Base-by-base conservation (phyloP, 805 yeast genomes). In the Starmerella floris region DNA sequence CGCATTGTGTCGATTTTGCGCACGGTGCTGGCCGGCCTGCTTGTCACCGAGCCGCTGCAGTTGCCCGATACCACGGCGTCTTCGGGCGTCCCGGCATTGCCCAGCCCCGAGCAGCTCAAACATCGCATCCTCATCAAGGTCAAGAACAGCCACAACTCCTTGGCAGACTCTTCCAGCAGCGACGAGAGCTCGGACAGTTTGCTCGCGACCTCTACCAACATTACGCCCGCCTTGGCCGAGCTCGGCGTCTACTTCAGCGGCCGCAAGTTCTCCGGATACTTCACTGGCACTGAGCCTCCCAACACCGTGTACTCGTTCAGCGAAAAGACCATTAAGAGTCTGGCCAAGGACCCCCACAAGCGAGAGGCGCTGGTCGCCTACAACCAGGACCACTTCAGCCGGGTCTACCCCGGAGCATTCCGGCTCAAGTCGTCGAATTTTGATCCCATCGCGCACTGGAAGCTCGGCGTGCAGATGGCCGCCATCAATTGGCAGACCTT, bases 401-500 rank as follows among this genome's bases (percentile, higher is more conserved):
- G 99, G 40, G 73, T 85, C 0, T 91, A 91, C 56, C 99, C 99
- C 0, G 77, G 93, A 1, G 77, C 76, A 6, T 71, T 77, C 43
- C 63, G 96, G 32, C 69, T 82, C 49, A 77, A 68, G 40, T 84
- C 95, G 1, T 69, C 82, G 2, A 91, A 91, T 55, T 87, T 83
- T 56, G 72, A 71, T 35, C 97, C 98, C 0, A 61, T 83, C 2
- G 59, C 61, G 1, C 84, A 74, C 55, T 91, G 99, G 98, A 68
- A 68, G 39, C 65, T 71, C 37, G 99, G 99, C 1, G 79, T 72
- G 10, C 98, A 91, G 56, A 74, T 91, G 84, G 97, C 83, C 4
- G 97, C 98, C 0, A 78, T 95, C 0, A 91, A 88, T 57, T 88
- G 96, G 96, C 98, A 88, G 60, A 79, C 91, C 0, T 79, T 74